These are phyloP conservation scores for Haplosporangium gracile DNA, from an alignment of 192 early-diverging fungal genomes.

Conservation along the genomic window DNA sequence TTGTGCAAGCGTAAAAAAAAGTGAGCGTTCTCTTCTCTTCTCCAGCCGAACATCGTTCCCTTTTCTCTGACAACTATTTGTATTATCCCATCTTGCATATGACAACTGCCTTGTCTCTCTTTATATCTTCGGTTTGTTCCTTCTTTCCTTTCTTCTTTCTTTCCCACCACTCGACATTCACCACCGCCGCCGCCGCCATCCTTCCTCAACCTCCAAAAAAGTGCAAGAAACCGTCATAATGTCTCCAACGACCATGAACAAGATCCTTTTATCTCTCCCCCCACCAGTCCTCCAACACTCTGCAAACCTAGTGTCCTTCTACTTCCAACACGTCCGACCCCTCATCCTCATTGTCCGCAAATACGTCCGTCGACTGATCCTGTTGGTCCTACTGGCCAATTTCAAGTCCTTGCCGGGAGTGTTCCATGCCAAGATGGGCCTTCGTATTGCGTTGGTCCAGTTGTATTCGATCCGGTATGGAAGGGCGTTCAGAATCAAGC, in stretches of 20 bases:
- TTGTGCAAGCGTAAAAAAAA: background rate
- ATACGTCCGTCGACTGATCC: conserved; percentile 35
- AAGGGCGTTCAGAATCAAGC: conserved; percentile 42
- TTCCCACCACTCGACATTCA: background rate
- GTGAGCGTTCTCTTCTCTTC: no score
- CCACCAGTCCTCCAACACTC: conserved; percentile 39
- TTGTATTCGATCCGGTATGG: conserved; percentile 42
- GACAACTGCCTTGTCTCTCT: background rate
- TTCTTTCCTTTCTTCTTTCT: background rate
- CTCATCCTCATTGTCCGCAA: conserved; percentile 28
- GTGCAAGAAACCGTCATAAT: conserved; percentile 2
- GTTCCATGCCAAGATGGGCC: conserved; percentile 50
- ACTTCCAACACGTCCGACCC: conserved; percentile 49
- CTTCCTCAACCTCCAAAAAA: background rate
- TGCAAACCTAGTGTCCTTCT: conserved; percentile 52
- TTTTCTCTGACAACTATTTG: background rate
- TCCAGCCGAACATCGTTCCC: background rate
- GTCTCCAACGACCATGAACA: conserved; percentile 51
- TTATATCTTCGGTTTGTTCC: background rate
- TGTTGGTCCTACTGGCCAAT: conserved; percentile 40
- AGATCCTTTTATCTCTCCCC: conserved; percentile 38
- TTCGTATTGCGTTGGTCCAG: conserved; percentile 40
- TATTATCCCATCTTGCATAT: background rate
- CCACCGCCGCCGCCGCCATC: background rate
- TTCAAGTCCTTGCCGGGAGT: conserved; percentile 51